phyloP scores from a whole-genome alignment of 805 yeast species.

The Monosporozyma solicola region DNA sequence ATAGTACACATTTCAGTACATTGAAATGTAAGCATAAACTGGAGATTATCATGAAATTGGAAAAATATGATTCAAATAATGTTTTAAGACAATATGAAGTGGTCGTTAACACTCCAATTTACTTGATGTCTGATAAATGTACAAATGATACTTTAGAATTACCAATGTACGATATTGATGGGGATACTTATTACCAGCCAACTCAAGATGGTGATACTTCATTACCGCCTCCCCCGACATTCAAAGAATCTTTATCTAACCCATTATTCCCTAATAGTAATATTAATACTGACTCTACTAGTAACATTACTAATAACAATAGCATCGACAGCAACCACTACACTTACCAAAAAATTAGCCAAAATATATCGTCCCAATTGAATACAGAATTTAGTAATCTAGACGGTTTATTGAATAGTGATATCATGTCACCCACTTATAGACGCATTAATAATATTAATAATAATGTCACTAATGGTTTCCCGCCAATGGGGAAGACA shows the following conservation, averaged over 20 bases:
- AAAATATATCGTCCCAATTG: not conserved
- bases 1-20: conserved; percentile 50
- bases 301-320: conserved; percentile 13
- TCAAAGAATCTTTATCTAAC: conserved; percentile 52
- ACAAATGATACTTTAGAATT: conserved; percentile 31
- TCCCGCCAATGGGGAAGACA: not conserved
- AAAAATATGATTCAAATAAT: conserved; percentile 41
- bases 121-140: conserved; percentile 39
- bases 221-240: conserved; percentile 36
- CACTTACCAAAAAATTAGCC: not conserved
- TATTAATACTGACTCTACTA: not conserved
- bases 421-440: not conserved
- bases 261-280: conserved; percentile 34
- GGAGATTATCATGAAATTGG: conserved; percentile 61
- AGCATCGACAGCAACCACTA: conserved; percentile 12
- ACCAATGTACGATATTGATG: conserved; percentile 29
- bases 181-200: conserved; percentile 2
- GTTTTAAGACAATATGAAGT: conserved; percentile 71
- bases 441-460: not conserved
- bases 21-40: conserved; percentile 57
- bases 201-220: conserved; percentile 11
- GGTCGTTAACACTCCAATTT: conserved; percentile 68
- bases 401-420: not conserved
- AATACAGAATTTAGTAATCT: not conserved
- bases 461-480: not conserved